Conservation (phyloP, 1,139 yeast genomes). For the Spencermartinsiella ligniputridi region DNA sequence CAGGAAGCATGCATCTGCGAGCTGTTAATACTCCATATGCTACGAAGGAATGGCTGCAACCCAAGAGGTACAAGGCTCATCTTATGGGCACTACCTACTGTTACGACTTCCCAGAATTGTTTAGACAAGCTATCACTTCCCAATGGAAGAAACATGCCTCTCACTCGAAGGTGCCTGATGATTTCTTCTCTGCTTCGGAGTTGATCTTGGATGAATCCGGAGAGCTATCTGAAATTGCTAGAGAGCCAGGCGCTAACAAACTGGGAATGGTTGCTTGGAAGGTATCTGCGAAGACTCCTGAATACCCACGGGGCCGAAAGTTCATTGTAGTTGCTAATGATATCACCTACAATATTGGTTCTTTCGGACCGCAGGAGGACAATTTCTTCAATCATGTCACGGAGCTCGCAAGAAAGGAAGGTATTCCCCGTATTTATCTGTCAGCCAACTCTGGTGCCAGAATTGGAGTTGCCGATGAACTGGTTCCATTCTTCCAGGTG, state of each 20-base stretch:
- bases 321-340: constrained; percentile 91
- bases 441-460: constrained; percentile 99
- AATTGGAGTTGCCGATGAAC: constrained; percentile 95
- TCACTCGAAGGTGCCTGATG: constrained; percentile 58
- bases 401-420: constrained; percentile 80
- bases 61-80: constrained; percentile 97
- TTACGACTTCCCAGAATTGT: constrained; percentile 97
- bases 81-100: constrained; percentile 97
- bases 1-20: constrained; percentile 96
- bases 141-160: constrained; percentile 67
- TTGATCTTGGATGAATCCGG: constrained; percentile 68
- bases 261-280: constrained; percentile 98
- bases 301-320: constrained; percentile 94
- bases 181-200: constrained; percentile 73
- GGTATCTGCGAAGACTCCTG: constrained; percentile 88
- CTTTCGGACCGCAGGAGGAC: constrained; percentile 98
- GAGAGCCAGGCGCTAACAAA: constrained; percentile 94
- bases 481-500: constrained; percentile 82
- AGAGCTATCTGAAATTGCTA: constrained; percentile 80
- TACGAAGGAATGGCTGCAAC: constrained; percentile 96
- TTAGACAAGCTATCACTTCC: constrained; percentile 85
- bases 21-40: constrained; percentile 95
- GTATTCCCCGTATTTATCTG: constrained; percentile 90
- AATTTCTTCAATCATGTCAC: constrained; percentile 87
- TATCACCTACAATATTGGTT: constrained; percentile 95